Evolutionary conservation across 2,329 filamentous ascomycete genomes (phyloP), one percentile per base, ranked within the genome.

Genomic region (Neonectria faginata): DNA sequence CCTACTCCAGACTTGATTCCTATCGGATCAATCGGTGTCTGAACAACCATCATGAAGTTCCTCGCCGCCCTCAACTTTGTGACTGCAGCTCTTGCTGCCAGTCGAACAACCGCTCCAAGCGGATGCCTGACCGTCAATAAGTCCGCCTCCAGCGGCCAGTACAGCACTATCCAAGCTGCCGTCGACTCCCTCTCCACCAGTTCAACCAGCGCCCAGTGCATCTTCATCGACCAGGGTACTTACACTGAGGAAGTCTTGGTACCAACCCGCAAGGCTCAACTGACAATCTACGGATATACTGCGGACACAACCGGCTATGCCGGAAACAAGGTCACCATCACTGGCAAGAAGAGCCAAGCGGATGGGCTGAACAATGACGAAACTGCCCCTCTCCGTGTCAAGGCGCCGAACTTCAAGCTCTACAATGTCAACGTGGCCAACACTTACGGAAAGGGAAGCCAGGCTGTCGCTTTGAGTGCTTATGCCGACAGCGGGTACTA

Each of bases 181-280:
- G 83, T 91, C 61, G 74, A 87, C 70, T 83, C 87, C 5, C 82
- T 91, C 9, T 85, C 83, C n/a, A 85, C 82, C 0, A 79, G 80
- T 1, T 81, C 82, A 7, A 81, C 83, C 2, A 68, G 77, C 1
- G 80, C 80, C 1, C 86, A 89, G 63, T 86, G 84, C 72, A 88
- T 91, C 77, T 91, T 91, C 79, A 86, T 91, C 75, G 88, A 85
- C 39, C 90, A 91, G 77, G 51, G 88, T 2, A 88, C 84, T 18
- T 90, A 89, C 79, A 67, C 58, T 9, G 70, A 72, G 27, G 70
- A 72, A 44, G 86, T 90, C 41, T 85, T 84, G 63, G 81, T 89
- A 29, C 75, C 81, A 9, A 73, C 75, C 0, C 81, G 85, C 57
- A 79, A 78, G 2, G 85, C 84, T 2, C 78, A 89, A 39, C 84